Evolutionary conservation across 164 flowering plant genomes (phyloP).

Genomic region (Euptelea pleiosperma): DNA sequence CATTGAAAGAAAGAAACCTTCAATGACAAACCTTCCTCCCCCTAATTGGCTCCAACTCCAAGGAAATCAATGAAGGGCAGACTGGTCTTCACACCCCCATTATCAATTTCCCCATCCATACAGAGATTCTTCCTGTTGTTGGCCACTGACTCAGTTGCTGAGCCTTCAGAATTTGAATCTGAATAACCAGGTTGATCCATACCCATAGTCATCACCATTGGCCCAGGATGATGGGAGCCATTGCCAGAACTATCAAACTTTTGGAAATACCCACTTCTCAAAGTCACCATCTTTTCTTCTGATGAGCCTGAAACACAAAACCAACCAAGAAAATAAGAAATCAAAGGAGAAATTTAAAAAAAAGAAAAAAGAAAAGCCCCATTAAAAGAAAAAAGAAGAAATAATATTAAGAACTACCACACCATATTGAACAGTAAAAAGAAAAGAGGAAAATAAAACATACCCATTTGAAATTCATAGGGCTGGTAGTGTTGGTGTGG

Average conservation of each 20-base stretch:
- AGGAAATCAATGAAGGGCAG: constrained; percentile 57
- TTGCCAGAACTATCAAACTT: not conserved
- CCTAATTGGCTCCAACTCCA: constrained; percentile 49
- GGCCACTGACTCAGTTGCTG: constrained; percentile 39
- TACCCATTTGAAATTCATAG: constrained; percentile 11
- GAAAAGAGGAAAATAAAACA: not conserved
- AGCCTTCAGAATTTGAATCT: constrained; percentile 37
- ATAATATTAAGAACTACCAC: no score
- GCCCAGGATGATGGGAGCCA: not conserved
- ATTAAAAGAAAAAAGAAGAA: not conserved
- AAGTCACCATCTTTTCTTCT: constrained; percentile 6
- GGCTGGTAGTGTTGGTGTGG: not conserved
- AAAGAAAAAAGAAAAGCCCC: not conserved
- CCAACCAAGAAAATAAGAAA: not conserved
- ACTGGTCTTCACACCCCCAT: constrained; percentile 21
- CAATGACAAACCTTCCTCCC: not conserved
- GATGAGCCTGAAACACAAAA: not conserved
- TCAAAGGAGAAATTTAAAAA: not conserved
- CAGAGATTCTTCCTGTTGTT: constrained; percentile 20
- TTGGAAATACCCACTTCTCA: not conserved
- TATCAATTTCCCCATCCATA: constrained; percentile 21
- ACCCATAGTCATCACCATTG: not conserved
- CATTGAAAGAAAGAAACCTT: constrained; percentile 1
- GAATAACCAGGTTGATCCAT: constrained; percentile 13
- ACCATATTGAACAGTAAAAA: no score